Evolutionary conservation across 139 green algal genomes (phyloP), one percentile per base, ranked within the genome.

Genomic region (Asterochloris sp.): DNA sequence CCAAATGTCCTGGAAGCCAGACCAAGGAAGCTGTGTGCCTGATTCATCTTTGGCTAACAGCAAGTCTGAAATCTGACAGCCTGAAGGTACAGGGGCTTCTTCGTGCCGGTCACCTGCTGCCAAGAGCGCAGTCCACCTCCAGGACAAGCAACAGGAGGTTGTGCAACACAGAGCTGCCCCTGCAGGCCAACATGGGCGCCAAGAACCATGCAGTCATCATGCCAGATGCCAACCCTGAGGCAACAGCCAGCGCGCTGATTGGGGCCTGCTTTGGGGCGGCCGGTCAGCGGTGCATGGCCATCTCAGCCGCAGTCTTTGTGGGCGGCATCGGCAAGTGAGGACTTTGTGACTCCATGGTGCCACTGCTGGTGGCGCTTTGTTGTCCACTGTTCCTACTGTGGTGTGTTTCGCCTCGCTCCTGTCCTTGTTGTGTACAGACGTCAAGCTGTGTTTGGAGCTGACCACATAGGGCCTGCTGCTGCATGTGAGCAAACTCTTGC

Each of bases 181-280:
- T 81, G 69, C 93, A 97, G 89, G 88, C 87, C 78, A 99, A 99
- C 89, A 92, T 96, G 89, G 96, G 96, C 13, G 97, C 96, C 60
- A 99, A 99, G 90, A 99, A 99, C 88, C 96, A 99, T 76, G 96
- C 94, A 10, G 92, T 99, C 24, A 85, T 99, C 23, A 83, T 99
- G 91, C 96, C 96, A 4, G 96, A 99, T 85, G 96, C 97, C 0
- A 88, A 98, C 78, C 28, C 89, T 0, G 94, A 98, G 54, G 75
- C 86, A 10, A 94, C 93, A 29, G 83, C 92, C 13, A 91, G 92
- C 60, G 95, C 96, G 8, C 83, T 98, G 29, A 85, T 90, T 14
- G 96, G 96, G 0, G 96, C 96, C 17, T 91, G 92, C 2, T 98
- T 99, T 89, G 96, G 97, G 16, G 96, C 96, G 1, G 96, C 96